These are phyloP conservation scores for Rhizopogon sp. DNA, from an alignment of 768 basidiomycete species.

Conservation along the genomic window DNA sequence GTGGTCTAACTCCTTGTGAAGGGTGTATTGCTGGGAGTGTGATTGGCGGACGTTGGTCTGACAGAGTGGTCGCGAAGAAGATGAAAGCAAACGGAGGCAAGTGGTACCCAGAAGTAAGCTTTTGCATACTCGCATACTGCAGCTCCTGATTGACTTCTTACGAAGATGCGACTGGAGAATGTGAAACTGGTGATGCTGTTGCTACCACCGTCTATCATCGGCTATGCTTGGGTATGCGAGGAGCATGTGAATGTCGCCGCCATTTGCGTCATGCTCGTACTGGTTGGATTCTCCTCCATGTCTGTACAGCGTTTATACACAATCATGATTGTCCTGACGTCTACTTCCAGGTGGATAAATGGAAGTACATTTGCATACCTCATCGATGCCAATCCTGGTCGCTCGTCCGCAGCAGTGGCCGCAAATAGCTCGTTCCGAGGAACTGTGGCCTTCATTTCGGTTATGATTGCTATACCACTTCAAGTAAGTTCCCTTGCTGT, in stretches of 20 bases:
- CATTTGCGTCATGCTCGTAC: slow-evolving; percentile 67
- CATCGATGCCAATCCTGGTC: slow-evolving; percentile 81
- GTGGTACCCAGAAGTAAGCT: slow-evolving; percentile 58
- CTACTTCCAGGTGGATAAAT: slow-evolving; percentile 46
- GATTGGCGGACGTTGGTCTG: slow-evolving; percentile 56
- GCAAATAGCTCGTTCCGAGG: slow-evolving; percentile 77
- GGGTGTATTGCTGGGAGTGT: slow-evolving; percentile 52
- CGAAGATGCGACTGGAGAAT: slow-evolving; percentile 69
- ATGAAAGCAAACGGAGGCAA: slow-evolving; percentile 41
- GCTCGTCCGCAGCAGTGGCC: slow-evolving; percentile 72
- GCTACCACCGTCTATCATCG: slow-evolving; percentile 55
- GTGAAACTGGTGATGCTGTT: slow-evolving; percentile 49
- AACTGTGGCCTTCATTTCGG: slow-evolving; percentile 57
- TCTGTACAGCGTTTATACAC: slow-evolving; percentile 27
- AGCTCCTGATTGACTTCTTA: not conserved
- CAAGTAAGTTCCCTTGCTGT: slow-evolving; percentile 30
- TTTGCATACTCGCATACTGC: not conserved
- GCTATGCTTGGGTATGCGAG: slow-evolving; percentile 73
- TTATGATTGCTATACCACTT: slow-evolving; percentile 70
- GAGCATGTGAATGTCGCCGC: slow-evolving; percentile 59
- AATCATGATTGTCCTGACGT: not conserved
- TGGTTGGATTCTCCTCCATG: slow-evolving; percentile 72
- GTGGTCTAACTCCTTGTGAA: slow-evolving; percentile 1
- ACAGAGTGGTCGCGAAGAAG: slow-evolving; percentile 38
- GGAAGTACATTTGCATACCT: slow-evolving; percentile 75